Evolutionary conservation across 2,329 filamentous ascomycete species (phyloP).

Genomic region (Cytospora piceicola): DNA sequence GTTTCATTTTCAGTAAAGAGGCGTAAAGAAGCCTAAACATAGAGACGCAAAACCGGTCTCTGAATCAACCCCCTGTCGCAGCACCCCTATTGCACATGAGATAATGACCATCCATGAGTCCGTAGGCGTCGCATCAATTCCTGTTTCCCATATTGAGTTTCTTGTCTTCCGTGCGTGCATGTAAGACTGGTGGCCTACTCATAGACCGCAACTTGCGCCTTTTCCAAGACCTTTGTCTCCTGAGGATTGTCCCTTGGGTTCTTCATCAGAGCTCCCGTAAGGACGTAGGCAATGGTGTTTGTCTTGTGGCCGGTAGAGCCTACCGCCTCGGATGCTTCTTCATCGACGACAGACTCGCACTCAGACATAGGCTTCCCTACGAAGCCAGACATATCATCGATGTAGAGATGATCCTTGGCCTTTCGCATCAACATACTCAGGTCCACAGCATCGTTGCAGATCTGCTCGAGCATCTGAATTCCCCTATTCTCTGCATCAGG

Average conservation of each 20-base stretch:
- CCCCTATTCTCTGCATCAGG: background rate
- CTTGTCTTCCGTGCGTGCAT: background rate
- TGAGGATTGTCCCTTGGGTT: background rate
- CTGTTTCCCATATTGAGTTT: no score
- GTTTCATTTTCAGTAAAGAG: background rate
- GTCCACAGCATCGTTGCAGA: constrained; percentile 31
- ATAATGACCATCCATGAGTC: no score
- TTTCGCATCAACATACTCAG: constrained; percentile 30
- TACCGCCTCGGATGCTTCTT: background rate
- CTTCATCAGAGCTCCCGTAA: constrained; percentile 4
- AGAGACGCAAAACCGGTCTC: no score
- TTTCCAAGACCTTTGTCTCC: background rate
- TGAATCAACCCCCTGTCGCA: no score
- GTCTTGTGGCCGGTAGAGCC: background rate
- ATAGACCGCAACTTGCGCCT: constrained; percentile 15
- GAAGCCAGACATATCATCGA: constrained; percentile 7
- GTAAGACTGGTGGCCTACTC: background rate
- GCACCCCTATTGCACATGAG: no score
- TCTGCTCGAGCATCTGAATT: background rate
- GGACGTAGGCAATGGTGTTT: background rate
- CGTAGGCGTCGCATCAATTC: no score
- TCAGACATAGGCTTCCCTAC: background rate
- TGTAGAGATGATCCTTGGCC: constrained; percentile 4
- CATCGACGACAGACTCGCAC: background rate
- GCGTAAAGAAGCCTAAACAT: background rate